Percentiles rank a stretch among this genome's conserved stretches.
These are phyloP conservation scores for Curvularia hawaiiensis DNA, from an alignment of 2,329 filamentous ascomycete species.

Conservation along the genomic window DNA sequence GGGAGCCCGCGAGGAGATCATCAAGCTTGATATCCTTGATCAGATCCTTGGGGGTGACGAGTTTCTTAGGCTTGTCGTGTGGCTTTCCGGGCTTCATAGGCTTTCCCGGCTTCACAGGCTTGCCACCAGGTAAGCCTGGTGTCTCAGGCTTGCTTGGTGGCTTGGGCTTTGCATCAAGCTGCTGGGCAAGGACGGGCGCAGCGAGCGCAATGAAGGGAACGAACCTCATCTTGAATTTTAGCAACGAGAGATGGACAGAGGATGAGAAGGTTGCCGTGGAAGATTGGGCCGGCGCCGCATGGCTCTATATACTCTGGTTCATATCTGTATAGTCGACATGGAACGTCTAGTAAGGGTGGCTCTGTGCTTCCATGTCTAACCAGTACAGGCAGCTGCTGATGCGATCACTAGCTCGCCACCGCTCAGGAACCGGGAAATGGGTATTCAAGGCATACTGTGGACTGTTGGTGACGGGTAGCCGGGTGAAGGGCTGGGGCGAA, in stretches of 20 bases:
- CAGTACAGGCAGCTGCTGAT: constrained; percentile 31
- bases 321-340: constrained; percentile 13
- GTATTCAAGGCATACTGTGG: constrained; percentile 10
- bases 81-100: constrained; percentile 19
- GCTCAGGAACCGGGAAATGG: constrained; percentile 24
- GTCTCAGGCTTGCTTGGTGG: constrained; percentile 7
- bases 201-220: constrained; percentile 34
- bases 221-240: constrained; percentile 35
- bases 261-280: constrained; percentile 16
- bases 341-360: constrained; percentile 4
- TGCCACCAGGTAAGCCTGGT: too few species aligned
- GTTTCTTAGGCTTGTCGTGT: constrained; percentile 7
- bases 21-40: constrained; percentile 39
- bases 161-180: constrained; percentile 19
- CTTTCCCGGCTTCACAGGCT: constrained; percentile 8
- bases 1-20: constrained; percentile 39
- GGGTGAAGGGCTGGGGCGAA: constrained; percentile 19
- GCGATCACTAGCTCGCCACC: constrained; percentile 10
- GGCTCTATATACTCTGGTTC: constrained; percentile 28
- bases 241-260: constrained; percentile 11
- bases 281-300: not conserved
- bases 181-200: constrained; percentile 26
- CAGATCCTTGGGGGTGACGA: constrained; percentile 29
- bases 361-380: constrained; percentile 18
- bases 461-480: constrained; percentile 15